Evolutionary conservation across 2,329 filamentous ascomycete species (phyloP).

Genomic region (Cladosporium sp.): DNA sequence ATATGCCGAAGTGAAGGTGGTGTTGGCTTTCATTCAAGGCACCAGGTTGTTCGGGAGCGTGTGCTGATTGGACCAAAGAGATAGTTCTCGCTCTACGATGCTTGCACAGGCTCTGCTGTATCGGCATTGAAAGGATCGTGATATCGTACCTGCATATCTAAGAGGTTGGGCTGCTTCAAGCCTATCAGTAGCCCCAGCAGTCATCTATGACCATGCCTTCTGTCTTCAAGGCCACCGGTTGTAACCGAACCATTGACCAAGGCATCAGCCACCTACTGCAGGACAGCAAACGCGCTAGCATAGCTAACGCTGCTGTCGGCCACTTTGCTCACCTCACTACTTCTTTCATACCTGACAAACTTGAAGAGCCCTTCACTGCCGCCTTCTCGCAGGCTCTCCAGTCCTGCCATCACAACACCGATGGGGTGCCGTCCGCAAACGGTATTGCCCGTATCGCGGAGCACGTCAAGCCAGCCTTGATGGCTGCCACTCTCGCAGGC

Average conservation of each 20-base stretch:
- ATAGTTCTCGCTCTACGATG: no score
- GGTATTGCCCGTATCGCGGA: constrained; percentile 78
- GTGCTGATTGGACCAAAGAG: not conserved
- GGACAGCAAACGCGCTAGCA: constrained; percentile 82
- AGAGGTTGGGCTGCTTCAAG: not conserved
- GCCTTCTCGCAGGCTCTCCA: constrained; percentile 57
- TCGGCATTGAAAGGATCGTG: not conserved
- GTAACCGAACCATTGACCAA: not conserved
- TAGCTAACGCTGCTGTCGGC: constrained; percentile 90
- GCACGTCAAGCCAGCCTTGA: constrained; percentile 65
- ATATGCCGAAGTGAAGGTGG: not conserved
- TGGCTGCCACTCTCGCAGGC: constrained; percentile 78
- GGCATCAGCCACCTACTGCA: constrained; percentile 47
- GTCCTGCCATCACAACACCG: constrained; percentile 83
- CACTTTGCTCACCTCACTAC: constrained; percentile 67
- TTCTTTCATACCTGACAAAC: constrained; percentile 85
- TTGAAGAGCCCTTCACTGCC: constrained; percentile 55
- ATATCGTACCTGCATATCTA: not conserved
- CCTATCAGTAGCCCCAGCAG: not conserved
- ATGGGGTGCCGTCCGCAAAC: constrained; percentile 96
- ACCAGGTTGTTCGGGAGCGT: not conserved
- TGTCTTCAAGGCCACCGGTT: not conserved
- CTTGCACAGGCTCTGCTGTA: not conserved
- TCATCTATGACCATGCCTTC: not conserved
- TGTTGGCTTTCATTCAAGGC: not conserved